Evolutionary conservation across 495 filamentous ascomycete genomes (phyloP).

Genomic region (Aspergillus hancockii): DNA sequence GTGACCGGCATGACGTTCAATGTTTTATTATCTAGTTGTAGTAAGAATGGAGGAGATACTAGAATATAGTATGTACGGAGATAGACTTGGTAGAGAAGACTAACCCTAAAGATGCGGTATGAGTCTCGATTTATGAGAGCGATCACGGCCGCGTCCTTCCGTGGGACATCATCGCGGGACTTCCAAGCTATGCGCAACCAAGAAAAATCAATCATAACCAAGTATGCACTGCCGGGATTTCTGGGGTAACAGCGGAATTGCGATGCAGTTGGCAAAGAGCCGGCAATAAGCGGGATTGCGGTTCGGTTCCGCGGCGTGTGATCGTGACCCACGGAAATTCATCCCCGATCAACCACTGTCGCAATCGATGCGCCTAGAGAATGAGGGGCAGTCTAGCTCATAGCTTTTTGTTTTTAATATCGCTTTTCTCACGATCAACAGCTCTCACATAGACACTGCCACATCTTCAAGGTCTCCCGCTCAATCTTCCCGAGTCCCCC

Average conservation of each 20-base stretch:
- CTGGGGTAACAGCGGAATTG: constrained; percentile 25
- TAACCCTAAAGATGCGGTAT: background rate
- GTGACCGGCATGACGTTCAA: constrained; percentile 55
- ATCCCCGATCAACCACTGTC: background rate
- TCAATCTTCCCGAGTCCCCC: background rate
- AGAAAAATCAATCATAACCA: background rate
- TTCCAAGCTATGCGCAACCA: background rate
- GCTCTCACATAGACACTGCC: background rate
- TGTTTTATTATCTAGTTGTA: background rate
- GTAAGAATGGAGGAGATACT: background rate
- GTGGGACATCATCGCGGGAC: constrained; percentile 8
- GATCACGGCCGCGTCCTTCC: background rate
- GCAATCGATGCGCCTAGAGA: background rate
- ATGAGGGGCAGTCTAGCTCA: constrained; percentile 7
- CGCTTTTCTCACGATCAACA: background rate
- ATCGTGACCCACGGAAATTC: constrained; percentile 8
- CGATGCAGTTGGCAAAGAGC: constrained; percentile 11
- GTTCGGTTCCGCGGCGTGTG: constrained; percentile 27
- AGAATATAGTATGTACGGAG: background rate
- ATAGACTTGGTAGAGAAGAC: background rate
- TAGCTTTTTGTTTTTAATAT: background rate
- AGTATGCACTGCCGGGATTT: background rate
- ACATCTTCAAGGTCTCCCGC: constrained; percentile 4
- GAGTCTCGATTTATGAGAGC: background rate
- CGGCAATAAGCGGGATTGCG: constrained; percentile 30